These are phyloP conservation scores for Knufia fluminis DNA, from an alignment of 2,329 filamentous ascomycete genomes.

Conservation along the genomic window DNA sequence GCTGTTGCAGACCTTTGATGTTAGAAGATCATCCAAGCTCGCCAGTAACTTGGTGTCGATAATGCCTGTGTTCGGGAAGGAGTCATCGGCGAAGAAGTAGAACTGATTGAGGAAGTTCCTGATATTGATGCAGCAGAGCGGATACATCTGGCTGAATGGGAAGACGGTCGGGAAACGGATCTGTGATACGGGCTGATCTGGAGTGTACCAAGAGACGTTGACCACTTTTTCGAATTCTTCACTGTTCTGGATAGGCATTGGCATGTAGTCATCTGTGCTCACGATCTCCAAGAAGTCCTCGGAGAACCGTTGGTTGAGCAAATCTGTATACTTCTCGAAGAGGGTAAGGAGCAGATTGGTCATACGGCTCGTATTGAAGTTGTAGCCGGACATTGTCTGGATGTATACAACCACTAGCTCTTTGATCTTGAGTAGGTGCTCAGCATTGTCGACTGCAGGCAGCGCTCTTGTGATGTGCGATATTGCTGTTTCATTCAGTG, in stretches of 20 bases:
- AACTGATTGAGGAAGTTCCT: slow-evolving; percentile 97
- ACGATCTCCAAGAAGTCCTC: slow-evolving; percentile 90
- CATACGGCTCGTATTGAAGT: slow-evolving; percentile 71
- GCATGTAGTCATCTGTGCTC: slow-evolving; percentile 98
- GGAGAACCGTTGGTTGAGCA: slow-evolving; percentile 84
- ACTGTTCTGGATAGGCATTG: slow-evolving; percentile 84
- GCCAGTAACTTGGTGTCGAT: slow-evolving; percentile 86
- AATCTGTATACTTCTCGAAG: slow-evolving; percentile 87
- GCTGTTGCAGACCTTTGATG: slow-evolving; percentile 80
- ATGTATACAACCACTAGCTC: slow-evolving; percentile 88
- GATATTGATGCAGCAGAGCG: slow-evolving; percentile 95
- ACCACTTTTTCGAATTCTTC: slow-evolving; percentile 95
- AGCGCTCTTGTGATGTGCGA: slow-evolving; percentile 71
- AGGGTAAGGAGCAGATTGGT: slow-evolving; percentile 78
- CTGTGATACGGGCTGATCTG: slow-evolving; percentile 66
- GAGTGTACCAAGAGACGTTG: slow-evolving; percentile 90
- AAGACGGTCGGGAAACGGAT: slow-evolving; percentile 88
- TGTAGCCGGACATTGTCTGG: slow-evolving; percentile 97
- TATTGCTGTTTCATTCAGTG: slow-evolving; percentile 85
- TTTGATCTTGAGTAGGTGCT: slow-evolving; percentile 88
- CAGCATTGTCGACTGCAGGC: slow-evolving; percentile 72
- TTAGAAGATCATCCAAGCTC: slow-evolving; percentile 89
- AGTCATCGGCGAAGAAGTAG: slow-evolving; percentile 95
- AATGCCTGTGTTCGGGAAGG: slow-evolving; percentile 70
- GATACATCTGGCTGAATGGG: slow-evolving; percentile 98